Evolutionary conservation across 2,329 filamentous ascomycete species (phyloP).

Genomic region (Aspergillus glaucus): DNA sequence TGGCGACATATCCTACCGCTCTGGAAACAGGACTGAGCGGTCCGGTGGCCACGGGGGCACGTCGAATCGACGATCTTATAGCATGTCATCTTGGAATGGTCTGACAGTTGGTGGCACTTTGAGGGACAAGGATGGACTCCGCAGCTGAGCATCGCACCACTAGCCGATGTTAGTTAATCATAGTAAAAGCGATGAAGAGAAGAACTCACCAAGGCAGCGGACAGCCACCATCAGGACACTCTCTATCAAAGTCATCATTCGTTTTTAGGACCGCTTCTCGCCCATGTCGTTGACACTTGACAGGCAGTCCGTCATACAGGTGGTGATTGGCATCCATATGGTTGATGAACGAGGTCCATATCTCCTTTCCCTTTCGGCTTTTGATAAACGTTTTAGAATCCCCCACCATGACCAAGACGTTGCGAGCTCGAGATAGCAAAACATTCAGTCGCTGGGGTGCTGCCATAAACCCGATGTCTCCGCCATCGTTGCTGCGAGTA

Average conservation of each 20-base stretch:
- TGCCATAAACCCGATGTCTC: conserved; percentile 66
- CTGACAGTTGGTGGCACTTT: conserved; percentile 55
- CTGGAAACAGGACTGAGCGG: conserved; percentile 43
- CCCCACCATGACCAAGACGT: conserved; percentile 62
- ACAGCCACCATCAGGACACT: conserved; percentile 67
- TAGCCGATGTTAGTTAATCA: conserved; percentile 2
- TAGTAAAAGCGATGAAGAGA: conserved; percentile 5
- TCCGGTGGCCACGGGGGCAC: conserved; percentile 50
- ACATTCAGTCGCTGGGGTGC: conserved; percentile 64
- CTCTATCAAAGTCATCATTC: conserved; percentile 53
- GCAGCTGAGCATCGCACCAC: conserved; percentile 49
- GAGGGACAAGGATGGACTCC: conserved; percentile 53
- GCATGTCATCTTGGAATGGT: conserved; percentile 55
- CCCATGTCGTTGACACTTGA: conserved; percentile 57
- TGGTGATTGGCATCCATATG: conserved; percentile 47
- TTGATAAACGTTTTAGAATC: conserved; percentile 62
- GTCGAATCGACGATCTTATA: conserved; percentile 34
- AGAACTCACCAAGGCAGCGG: conserved; percentile 51
- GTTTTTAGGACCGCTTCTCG: conserved; percentile 41
- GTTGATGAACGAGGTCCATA: conserved; percentile 56
- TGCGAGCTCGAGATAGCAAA: conserved; percentile 59
- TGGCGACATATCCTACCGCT: conserved; percentile 37
- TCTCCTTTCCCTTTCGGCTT: conserved; percentile 50
- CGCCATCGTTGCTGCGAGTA: conserved; percentile 57
- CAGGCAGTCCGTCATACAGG: conserved; percentile 56